A percentile compares a stretch with the other conserved stretches of the same genome.
Conservation (phyloP, 805 yeast species). For the Candida yuanshanica region DNA sequence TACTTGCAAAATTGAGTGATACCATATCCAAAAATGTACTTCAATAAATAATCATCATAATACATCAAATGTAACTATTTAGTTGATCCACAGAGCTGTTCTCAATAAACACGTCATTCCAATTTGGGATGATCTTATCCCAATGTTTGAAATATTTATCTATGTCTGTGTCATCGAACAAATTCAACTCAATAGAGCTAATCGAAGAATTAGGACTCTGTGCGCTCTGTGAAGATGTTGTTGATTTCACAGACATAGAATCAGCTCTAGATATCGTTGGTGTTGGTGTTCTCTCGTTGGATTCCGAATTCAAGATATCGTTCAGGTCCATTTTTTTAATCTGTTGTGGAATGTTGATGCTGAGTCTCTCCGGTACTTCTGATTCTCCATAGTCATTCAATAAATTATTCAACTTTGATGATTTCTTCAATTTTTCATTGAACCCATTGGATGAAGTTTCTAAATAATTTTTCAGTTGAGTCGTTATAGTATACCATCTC, state of each 20-base stretch:
- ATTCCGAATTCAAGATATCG: constrained; percentile 10
- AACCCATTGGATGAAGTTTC: constrained; percentile 8
- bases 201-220: neutral
- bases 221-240: neutral
- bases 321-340: constrained; percentile 10
- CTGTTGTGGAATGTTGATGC: constrained; percentile 8
- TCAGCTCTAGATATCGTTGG: neutral
- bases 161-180: constrained; percentile 4
- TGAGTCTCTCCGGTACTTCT: constrained; percentile 22
- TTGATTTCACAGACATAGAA: neutral
- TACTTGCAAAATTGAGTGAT: no score
- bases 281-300: constrained; percentile 1
- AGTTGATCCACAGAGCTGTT: neutral
- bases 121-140: constrained; percentile 15
- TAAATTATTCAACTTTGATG: constrained; percentile 20
- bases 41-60: no score
- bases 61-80: neutral
- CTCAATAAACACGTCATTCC: constrained; percentile 15
- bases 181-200: neutral
- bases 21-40: no score
- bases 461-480: constrained; percentile 23
- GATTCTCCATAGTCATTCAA: constrained; percentile 30
- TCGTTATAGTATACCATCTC: constrained; percentile 26
- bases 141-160: constrained; percentile 12
- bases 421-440: constrained; percentile 17